These are phyloP conservation scores for Dictyophora rubrovolvata DNA, from an alignment of 768 basidiomycete genomes.

Conservation along the genomic window DNA sequence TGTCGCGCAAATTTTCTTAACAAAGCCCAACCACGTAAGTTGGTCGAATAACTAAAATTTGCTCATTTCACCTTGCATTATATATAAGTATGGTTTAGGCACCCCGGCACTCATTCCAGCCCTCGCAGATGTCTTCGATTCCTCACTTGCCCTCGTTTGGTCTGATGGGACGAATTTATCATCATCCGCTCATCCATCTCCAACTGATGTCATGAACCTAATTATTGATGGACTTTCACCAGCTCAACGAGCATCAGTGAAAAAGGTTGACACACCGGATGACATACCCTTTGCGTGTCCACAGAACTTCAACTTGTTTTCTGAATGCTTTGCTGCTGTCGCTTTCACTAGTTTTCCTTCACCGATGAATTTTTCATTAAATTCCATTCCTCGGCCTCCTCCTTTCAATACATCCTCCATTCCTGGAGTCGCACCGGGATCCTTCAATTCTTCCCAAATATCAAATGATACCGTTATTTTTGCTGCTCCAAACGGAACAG, in stretches of 20 bases:
- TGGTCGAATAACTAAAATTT: background rate
- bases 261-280: constrained; percentile 33
- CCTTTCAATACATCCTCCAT: constrained; percentile 21
- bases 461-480: background rate
- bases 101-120: constrained; percentile 38
- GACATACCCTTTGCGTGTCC: constrained; percentile 53
- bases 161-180: constrained; percentile 46
- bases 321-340: constrained; percentile 61
- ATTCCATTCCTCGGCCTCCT: constrained; percentile 35
- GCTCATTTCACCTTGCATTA: background rate
- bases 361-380: constrained; percentile 4
- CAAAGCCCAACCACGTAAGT: constrained; percentile 51
- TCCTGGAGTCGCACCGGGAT: background rate
- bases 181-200: constrained; percentile 42
- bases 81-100: constrained; percentile 37
- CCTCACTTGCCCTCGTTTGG: constrained; percentile 50
- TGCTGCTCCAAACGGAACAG: constrained; percentile 5
- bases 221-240: constrained; percentile 44
- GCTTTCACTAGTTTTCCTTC: constrained; percentile 34
- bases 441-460: background rate
- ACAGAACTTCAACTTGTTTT: constrained; percentile 62
- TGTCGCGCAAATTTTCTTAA: constrained; percentile 50
- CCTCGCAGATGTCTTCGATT: constrained; percentile 41
- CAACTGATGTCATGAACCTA: constrained; percentile 48
- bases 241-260: constrained; percentile 38